Evolutionary conservation across 257 asterid species (phyloP).

Genomic region (Capsicum baccatum): DNA sequence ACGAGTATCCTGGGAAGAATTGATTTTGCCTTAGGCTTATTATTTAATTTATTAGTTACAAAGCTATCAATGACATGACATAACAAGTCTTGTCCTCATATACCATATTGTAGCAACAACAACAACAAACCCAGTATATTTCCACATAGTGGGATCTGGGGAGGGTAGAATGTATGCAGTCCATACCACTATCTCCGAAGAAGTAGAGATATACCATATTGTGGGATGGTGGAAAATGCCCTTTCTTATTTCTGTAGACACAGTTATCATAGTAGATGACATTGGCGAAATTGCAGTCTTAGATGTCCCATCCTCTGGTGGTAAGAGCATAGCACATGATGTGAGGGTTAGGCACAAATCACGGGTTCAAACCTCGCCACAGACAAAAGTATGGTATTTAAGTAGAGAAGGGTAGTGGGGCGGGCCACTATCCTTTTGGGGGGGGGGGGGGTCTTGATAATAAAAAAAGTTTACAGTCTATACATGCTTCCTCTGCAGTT

Average conservation of each 20-base stretch:
- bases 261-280: neutral
- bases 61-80: neutral
- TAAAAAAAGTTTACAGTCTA: neutral
- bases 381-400: neutral
- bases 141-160: too few relatives aligned
- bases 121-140: too few relatives aligned
- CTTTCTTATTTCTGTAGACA: neutral
- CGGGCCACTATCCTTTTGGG: neutral
- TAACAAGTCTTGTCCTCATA: neutral
- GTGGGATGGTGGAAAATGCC: neutral
- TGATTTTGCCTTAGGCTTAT: neutral
- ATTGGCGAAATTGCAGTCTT: neutral
- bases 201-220: neutral
- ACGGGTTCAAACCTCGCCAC: neutral
- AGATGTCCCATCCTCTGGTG: neutral
- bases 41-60: neutral
- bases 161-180: too few relatives aligned
- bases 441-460: too few relatives aligned
- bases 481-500: slow-evolving; percentile 3
- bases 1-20: neutral
- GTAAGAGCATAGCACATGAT: neutral
- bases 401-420: neutral
- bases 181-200: too few relatives aligned
- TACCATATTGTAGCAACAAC: neutral
- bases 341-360: neutral